Conservation (phyloP, 306 rosid species). For the Trifolium subterraneum region DNA sequence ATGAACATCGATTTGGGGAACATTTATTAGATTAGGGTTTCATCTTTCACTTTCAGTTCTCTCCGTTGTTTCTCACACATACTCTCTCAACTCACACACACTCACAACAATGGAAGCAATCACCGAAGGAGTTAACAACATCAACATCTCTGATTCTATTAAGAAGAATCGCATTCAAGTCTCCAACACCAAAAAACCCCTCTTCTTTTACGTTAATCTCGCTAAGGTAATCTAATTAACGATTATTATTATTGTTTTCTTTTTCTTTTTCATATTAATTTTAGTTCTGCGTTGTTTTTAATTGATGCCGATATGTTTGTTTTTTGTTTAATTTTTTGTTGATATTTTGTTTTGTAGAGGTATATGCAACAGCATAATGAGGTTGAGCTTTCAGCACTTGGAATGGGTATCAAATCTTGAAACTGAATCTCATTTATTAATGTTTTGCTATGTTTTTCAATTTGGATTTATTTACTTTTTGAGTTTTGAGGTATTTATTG, state of each 20-base stretch:
- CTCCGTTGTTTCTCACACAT: background rate
- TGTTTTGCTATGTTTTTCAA: background rate
- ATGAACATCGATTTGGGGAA: slow-evolving; percentile 13
- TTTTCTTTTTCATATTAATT: background rate
- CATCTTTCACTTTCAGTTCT: background rate
- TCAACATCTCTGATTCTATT: slow-evolving; percentile 54
- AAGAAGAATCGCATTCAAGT: slow-evolving; percentile 84
- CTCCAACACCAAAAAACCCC: slow-evolving; percentile 77
- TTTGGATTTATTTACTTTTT: background rate
- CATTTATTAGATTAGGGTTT: slow-evolving; percentile 42
- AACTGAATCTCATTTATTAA: background rate
- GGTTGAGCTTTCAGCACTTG: slow-evolving; percentile 83
- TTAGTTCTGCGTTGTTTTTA: background rate
- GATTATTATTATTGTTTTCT: background rate
- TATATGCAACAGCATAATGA: slow-evolving; percentile 82
- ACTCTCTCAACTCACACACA: background rate
- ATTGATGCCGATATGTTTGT: slow-evolving; percentile 1
- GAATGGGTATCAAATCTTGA: slow-evolving; percentile 67
- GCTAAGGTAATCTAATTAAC: slow-evolving; percentile 55
- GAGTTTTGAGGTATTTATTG: slow-evolving; percentile 13
- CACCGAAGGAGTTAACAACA: slow-evolving; percentile 60
- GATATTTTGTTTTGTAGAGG: slow-evolving; percentile 51
- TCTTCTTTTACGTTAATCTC: slow-evolving; percentile 76
- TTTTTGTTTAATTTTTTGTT: background rate
- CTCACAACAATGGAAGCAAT: slow-evolving; percentile 57